A percentile compares a stretch with the other conserved stretches of the same genome.
Conservation (phyloP, 306 rosid species). For the Canavalia ensiformis region DNA sequence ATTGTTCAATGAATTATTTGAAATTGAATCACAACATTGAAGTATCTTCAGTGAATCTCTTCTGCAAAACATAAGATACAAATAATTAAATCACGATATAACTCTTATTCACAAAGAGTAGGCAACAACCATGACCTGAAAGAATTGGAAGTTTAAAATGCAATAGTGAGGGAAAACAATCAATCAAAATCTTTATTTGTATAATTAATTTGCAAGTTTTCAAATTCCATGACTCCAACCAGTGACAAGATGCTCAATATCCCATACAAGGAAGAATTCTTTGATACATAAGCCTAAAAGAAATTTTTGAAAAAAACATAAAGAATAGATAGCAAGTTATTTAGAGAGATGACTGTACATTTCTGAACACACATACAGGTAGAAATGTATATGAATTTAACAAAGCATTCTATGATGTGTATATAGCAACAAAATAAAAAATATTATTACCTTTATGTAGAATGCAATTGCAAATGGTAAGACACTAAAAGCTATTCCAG, state of each 20-base stretch:
- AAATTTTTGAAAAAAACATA: conserved; percentile 36
- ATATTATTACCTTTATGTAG: conserved; percentile 71
- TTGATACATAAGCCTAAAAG: conserved; percentile 60
- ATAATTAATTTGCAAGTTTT: conserved; percentile 9
- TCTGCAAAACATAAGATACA: no score
- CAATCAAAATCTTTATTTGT: conserved; percentile 21
- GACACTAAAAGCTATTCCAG: conserved; percentile 82
- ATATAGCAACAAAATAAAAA: conserved; percentile 17
- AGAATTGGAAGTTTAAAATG: conserved; percentile 43
- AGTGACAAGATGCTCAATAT: conserved; percentile 66
- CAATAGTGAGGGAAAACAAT: conserved; percentile 31
- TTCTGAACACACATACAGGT: not conserved
- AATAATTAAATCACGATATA: conserved; percentile 66
- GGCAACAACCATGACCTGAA: conserved; percentile 81
- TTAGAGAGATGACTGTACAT: not conserved
- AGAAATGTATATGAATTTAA: not conserved
- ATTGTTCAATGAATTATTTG: no score
- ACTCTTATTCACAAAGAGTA: conserved; percentile 95
- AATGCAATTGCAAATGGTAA: conserved; percentile 76
- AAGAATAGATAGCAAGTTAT: conserved; percentile 21
- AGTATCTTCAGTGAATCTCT: no score
- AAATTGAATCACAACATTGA: no score
- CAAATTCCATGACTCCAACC: conserved; percentile 91
- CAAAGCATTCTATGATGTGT: not conserved
- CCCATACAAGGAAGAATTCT: conserved; percentile 60